Evolutionary conservation across 306 rosid species (phyloP).

Genomic region (Senna tora): DNA sequence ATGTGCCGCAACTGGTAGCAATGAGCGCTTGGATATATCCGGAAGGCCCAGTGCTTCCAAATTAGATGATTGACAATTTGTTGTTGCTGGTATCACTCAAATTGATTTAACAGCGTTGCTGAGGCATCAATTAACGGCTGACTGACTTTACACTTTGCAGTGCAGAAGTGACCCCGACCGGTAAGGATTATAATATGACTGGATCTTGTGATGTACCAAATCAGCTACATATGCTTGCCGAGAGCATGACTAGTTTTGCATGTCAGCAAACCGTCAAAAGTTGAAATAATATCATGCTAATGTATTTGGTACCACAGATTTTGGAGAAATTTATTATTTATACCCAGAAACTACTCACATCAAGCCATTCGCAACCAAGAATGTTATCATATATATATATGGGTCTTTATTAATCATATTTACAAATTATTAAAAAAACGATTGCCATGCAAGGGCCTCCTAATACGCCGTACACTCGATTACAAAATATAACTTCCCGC

Average conservation of each 20-base stretch:
- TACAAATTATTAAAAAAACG: neutral
- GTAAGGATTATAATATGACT: neutral
- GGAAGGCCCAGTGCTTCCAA: neutral
- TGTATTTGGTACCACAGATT: too few species aligned
- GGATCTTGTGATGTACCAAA: neutral
- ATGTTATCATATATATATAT: too few species aligned
- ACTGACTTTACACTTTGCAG: neutral
- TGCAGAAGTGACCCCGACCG: neutral
- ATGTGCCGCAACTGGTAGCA: slow-evolving; percentile 61
- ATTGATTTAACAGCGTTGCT: slow-evolving; percentile 2
- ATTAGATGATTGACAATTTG: slow-evolving; percentile 38
- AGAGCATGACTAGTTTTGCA: neutral
- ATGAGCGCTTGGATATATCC: slow-evolving; percentile 33
- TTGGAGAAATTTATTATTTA: neutral
- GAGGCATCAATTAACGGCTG: neutral
- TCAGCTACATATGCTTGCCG: neutral
- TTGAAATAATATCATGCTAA: too few species aligned
- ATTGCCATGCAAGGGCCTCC: neutral
- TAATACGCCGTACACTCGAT: slow-evolving; percentile 35
- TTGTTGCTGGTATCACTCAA: slow-evolving; percentile 10
- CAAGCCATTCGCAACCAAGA: too few species aligned
- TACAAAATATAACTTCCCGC: slow-evolving; percentile 25
- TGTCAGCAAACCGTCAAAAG: too few species aligned
- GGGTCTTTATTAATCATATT: neutral
- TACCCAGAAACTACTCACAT: neutral